Percentiles rank a stretch among this genome's conserved stretches.
Conservation (phyloP, 768 basidiomycete genomes). For the Termitomyces sp. region DNA sequence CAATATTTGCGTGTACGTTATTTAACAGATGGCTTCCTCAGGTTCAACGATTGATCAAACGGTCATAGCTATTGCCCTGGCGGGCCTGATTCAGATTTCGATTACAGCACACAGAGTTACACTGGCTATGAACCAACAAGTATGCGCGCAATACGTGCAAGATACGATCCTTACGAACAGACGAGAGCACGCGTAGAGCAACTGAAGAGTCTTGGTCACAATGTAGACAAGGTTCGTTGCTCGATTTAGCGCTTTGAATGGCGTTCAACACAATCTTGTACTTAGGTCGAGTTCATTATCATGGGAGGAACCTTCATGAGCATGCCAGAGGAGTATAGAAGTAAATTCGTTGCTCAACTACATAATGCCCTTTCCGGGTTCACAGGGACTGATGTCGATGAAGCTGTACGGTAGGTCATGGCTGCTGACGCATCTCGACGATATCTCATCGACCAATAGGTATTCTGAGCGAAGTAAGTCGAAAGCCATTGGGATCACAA, state of each 20-base stretch:
- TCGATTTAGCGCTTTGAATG: neutral
- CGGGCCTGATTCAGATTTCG: constrained; percentile 98
- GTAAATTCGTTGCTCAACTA: constrained; percentile 89
- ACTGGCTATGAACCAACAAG: constrained; percentile 97
- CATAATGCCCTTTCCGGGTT: constrained; percentile 97
- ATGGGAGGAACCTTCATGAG: constrained; percentile 99
- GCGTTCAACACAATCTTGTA: neutral
- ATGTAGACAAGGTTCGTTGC: constrained; percentile 81
- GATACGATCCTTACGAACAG: constrained; percentile 95
- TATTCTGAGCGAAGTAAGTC: constrained; percentile 97
- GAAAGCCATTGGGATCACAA: constrained; percentile 98
- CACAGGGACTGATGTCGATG: constrained; percentile 90
- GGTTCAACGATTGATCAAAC: neutral
- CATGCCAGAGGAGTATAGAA: constrained; percentile 95
- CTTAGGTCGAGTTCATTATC: constrained; percentile 82
- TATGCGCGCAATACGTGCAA: constrained; percentile 97
- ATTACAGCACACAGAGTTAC: constrained; percentile 97
- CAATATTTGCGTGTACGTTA: constrained; percentile 92
- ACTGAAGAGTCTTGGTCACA: constrained; percentile 92
- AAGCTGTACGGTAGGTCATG: constrained; percentile 74
- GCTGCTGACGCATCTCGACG: neutral
- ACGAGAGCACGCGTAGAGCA: constrained; percentile 94
- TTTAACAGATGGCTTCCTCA: neutral
- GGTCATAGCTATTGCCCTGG: constrained; percentile 86
- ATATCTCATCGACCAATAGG: constrained; percentile 27